These are phyloP conservation scores for Globisporangium barbulae DNA, from an alignment of 352 stramenopile genomes.

Conservation along the genomic window DNA sequence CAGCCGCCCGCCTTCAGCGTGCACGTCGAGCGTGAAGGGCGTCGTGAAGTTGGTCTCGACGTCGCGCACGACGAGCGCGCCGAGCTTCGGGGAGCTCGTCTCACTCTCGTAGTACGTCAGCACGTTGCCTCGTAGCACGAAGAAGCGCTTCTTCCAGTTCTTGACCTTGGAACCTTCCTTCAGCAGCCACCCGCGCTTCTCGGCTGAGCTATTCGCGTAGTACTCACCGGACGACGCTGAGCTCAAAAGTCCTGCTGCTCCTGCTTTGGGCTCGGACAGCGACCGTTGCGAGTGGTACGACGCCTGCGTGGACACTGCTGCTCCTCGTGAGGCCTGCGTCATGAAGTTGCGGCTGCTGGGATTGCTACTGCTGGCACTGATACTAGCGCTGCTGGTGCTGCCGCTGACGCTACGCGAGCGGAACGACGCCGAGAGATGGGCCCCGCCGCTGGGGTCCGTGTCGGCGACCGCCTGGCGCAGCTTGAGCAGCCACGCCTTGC, in stretches of 20 bases:
- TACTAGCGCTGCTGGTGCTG: slow-evolving; percentile 2
- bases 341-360: background rate
- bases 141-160: slow-evolving; percentile 59
- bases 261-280: slow-evolving; percentile 3
- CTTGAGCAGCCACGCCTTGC: slow-evolving; percentile 40
- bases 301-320: background rate
- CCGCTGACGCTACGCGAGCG: slow-evolving; percentile 14
- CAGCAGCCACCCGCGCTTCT: slow-evolving; percentile 37
- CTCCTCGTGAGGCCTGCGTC: background rate
- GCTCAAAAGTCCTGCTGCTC: background rate
- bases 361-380: background rate
- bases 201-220: background rate
- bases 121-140: slow-evolving; percentile 40
- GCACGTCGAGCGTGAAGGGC: slow-evolving; percentile 32
- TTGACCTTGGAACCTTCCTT: slow-evolving; percentile 34
- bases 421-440: slow-evolving; percentile 9
- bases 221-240: no score
- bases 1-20: slow-evolving; percentile 20
- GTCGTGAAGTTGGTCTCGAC: slow-evolving; percentile 30
- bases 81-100: slow-evolving; percentile 22
- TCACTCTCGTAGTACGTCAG: slow-evolving; percentile 51
- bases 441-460: background rate
- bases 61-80: slow-evolving; percentile 22
- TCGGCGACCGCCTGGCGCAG: slow-evolving; percentile 40
- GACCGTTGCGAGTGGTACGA: slow-evolving; percentile 7